Evolutionary conservation across 2,329 filamentous ascomycete species (phyloP).

Genomic region (Thielaviopsis musarum): DNA sequence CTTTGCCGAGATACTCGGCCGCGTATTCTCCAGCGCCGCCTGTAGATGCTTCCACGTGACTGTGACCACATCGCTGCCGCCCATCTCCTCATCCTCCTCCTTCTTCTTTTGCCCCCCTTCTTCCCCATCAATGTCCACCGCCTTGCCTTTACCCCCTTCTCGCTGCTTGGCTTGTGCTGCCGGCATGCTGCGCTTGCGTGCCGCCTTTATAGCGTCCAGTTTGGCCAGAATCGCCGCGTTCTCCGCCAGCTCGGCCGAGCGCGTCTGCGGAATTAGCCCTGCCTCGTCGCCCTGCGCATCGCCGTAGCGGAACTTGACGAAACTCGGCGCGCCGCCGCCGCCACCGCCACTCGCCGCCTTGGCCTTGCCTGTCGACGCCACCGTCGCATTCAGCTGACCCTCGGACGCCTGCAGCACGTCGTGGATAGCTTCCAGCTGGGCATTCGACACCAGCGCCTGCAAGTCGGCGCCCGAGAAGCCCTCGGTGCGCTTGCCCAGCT

Average conservation of each 20-base stretch:
- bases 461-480: conserved; percentile 91
- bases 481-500: conserved; percentile 64
- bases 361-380: conserved; percentile 13
- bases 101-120: background rate
- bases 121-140: conserved; percentile 23
- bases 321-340: conserved; percentile 27
- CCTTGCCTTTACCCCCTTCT: conserved; percentile 16
- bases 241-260: conserved; percentile 47
- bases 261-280: conserved; percentile 29
- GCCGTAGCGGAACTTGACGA: conserved; percentile 75
- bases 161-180: conserved; percentile 4
- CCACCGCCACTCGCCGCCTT: conserved; percentile 17
- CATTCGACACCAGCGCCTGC: conserved; percentile 89
- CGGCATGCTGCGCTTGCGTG: conserved; percentile 30
- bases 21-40: conserved; percentile 58
- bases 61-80: conserved; percentile 42
- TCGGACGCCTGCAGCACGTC: conserved; percentile 57
- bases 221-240: conserved; percentile 67
- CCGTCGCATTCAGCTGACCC: conserved; percentile 17
- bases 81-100: background rate
- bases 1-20: conserved; percentile 65
- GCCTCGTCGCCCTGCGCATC: conserved; percentile 23
- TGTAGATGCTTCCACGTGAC: conserved; percentile 74
- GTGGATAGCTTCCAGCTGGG: conserved; percentile 92
- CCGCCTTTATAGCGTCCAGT: conserved; percentile 59